Evolutionary conservation across 2,329 filamentous ascomycete species (phyloP).

Genomic region (Chaetomiaceae sp.): DNA sequence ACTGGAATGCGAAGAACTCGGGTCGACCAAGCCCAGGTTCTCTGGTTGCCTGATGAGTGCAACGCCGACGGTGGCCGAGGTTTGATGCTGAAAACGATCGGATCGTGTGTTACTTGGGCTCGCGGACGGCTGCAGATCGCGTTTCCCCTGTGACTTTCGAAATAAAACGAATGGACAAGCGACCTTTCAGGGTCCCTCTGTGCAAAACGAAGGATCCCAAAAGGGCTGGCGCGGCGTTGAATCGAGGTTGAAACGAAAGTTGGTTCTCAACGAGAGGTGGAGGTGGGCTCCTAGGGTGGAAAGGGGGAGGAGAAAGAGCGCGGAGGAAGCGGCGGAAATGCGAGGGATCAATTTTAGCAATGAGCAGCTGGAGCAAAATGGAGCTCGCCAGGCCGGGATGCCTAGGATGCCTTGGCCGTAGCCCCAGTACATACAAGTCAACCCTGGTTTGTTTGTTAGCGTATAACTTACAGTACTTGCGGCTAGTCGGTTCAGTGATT

Average conservation of each 20-base stretch:
- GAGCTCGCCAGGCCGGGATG: too few species aligned
- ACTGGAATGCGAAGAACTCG: constrained; percentile 14
- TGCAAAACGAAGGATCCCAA: constrained; percentile 8
- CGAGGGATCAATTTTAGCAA: constrained; percentile 12
- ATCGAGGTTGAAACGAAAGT: constrained; percentile 1
- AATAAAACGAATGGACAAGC: constrained; percentile 14
- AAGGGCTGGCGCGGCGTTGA: neutral
- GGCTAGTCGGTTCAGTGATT: too few species aligned
- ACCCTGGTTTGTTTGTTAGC: too few species aligned
- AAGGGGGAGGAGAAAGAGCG: constrained; percentile 2
- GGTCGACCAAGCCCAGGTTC: neutral
- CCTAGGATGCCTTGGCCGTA: too few species aligned
- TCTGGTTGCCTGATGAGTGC: neutral
- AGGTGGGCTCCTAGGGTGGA: neutral
- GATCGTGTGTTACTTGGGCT: neutral
- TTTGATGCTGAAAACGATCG: neutral
- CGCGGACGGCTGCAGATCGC: neutral
- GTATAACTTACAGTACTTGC: too few species aligned
- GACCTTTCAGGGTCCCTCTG: neutral
- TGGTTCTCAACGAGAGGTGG: neutral
- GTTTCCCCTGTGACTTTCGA: neutral
- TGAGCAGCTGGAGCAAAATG: constrained; percentile 5
- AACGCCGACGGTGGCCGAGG: neutral
- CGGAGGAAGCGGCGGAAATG: constrained; percentile 6
- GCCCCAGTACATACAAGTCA: too few species aligned